Evolutionary conservation across 2,329 filamentous ascomycete genomes (phyloP).

Genomic region (Diaporthe citrichinensis): DNA sequence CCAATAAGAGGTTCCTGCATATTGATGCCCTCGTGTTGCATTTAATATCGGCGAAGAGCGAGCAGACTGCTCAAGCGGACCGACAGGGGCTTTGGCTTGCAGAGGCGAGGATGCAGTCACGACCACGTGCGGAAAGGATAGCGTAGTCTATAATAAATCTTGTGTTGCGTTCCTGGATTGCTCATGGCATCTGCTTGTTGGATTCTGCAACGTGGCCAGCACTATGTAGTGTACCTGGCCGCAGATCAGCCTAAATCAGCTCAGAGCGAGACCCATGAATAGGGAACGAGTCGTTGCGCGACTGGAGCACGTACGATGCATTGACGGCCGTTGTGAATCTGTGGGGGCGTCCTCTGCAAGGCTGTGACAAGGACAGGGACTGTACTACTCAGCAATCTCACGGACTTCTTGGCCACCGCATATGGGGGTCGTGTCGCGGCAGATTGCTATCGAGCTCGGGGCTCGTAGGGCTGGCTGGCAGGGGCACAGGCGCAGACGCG

Average conservation of each 20-base stretch:
- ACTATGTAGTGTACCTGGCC: not conserved
- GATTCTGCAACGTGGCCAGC: not conserved
- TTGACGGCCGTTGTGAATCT: constrained; percentile 11
- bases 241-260: constrained; percentile 1
- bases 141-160: constrained; percentile 11
- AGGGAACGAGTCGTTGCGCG: constrained; percentile 23
- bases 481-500: constrained; percentile 2
- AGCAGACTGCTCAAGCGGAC: not conserved
- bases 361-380: not conserved
- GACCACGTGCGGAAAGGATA: not conserved
- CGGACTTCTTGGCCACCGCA: not conserved
- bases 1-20: constrained; percentile 28
- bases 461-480: constrained; percentile 28
- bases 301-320: constrained; percentile 15
- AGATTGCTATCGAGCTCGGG: not conserved
- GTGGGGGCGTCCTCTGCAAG: constrained; percentile 13
- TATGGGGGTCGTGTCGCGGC: constrained; percentile 12
- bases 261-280: not conserved
- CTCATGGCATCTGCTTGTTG: not conserved
- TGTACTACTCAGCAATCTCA: not conserved
- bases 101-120: not conserved
- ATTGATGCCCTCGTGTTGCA: constrained; percentile 10
- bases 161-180: not conserved
- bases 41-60: constrained; percentile 24
- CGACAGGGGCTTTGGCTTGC: not conserved